Conservation (phyloP, 78 protist genomes). For the Protostelium mycophagum region DNA sequence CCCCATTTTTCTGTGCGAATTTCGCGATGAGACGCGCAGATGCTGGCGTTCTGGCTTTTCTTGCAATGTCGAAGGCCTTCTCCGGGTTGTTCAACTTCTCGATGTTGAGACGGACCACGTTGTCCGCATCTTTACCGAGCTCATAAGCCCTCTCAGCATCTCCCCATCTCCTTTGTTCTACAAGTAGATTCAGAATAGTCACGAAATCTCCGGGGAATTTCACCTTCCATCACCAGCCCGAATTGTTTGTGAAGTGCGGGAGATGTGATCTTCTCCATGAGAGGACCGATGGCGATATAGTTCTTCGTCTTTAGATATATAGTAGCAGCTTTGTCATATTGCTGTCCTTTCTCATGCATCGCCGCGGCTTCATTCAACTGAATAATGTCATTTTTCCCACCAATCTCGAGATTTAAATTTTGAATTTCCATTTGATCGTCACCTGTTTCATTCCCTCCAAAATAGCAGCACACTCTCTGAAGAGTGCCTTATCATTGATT, state of each 20-base stretch:
- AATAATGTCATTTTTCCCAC: not conserved
- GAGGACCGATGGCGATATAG: conserved; percentile 4
- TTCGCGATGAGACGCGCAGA: conserved; percentile 57
- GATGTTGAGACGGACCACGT: conserved; percentile 60
- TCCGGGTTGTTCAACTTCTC: conserved; percentile 20
- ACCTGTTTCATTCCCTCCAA: conserved; percentile 43
- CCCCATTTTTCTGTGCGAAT: conserved; percentile 21
- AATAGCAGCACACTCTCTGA: conserved; percentile 57
- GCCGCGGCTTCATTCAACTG: conserved; percentile 69
- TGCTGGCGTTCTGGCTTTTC: conserved; percentile 29
- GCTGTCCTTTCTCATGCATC: conserved; percentile 40
- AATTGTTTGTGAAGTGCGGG: conserved; percentile 52
- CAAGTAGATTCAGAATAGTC: not conserved
- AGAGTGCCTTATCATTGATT: not conserved
- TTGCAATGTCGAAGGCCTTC: conserved; percentile 56
- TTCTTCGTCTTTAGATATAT: conserved; percentile 61
- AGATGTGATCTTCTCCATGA: conserved; percentile 26
- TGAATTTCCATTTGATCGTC: no score
- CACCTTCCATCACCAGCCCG: conserved; percentile 47
- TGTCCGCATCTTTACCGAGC: conserved; percentile 39
- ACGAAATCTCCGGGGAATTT: not conserved
- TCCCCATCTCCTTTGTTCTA: conserved; percentile 6
- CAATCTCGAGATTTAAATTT: not conserved
- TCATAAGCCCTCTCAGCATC: conserved; percentile 54
- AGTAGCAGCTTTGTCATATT: conserved; percentile 54